A percentile compares a stretch with the other conserved stretches of the same genome.
phyloP scores from a whole-genome alignment of 169 alveolate genomes.

The Eimeria sp. region DNA sequence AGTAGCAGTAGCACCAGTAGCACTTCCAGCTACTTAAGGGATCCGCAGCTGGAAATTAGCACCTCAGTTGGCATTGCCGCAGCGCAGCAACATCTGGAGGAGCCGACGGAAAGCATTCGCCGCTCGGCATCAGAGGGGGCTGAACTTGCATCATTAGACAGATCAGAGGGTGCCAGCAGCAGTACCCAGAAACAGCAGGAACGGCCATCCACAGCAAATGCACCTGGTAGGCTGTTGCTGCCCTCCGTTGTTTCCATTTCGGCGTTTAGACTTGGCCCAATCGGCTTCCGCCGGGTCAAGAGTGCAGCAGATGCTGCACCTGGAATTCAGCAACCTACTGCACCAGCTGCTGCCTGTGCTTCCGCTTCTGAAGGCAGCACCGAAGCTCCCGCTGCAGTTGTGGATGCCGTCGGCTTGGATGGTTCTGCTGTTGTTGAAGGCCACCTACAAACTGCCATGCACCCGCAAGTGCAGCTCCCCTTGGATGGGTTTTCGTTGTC shows the following conservation, averaged over 20 bases:
- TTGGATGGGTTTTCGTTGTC: background rate
- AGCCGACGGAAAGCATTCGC: slow-evolving; percentile 38
- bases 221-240: slow-evolving; percentile 71
- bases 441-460: background rate
- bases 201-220: slow-evolving; percentile 46
- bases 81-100: slow-evolving; percentile 28
- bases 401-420: background rate
- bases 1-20: slow-evolving; percentile 66
- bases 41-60: slow-evolving; percentile 2
- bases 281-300: slow-evolving; percentile 27
- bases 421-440: background rate
- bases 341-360: slow-evolving; percentile 41
- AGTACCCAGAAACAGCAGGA: slow-evolving; percentile 23
- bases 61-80: slow-evolving; percentile 21
- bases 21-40: slow-evolving; percentile 8
- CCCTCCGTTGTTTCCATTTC: slow-evolving; percentile 69
- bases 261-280: slow-evolving; percentile 48
- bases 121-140: slow-evolving; percentile 75
- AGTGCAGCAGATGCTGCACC: slow-evolving; percentile 25
- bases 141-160: slow-evolving; percentile 48
- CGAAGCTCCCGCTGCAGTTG: background rate
- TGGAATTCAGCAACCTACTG: background rate
- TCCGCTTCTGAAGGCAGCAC: slow-evolving; percentile 16
- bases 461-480: background rate
- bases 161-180: slow-evolving; percentile 1